phyloP scores from a whole-genome alignment of 148 eudicot species.

The Rhododendron ovatum region DNA sequence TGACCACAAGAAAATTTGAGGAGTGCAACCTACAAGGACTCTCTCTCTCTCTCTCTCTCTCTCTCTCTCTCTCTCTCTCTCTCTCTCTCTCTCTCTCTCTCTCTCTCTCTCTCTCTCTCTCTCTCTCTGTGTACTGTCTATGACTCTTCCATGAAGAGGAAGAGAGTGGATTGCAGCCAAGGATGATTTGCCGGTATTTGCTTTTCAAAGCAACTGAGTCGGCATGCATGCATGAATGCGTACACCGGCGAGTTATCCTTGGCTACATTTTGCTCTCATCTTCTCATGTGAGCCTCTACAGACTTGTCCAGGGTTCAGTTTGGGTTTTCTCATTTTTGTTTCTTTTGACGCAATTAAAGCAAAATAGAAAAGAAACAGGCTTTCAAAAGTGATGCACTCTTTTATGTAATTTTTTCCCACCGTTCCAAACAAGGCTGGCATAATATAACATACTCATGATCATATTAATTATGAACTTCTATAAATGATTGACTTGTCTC shows the following conservation, averaged over 20 bases:
- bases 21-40: neutral
- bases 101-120: neutral
- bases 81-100: too few relatives aligned
- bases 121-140: neutral
- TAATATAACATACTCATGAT: too few relatives aligned
- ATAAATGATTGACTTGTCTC: neutral
- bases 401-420: too few relatives aligned
- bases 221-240: neutral
- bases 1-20: neutral
- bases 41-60: neutral
- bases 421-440: neutral
- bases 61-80: neutral
- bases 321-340: neutral
- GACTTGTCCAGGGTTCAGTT: neutral
- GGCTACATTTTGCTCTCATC: conserved; percentile 3
- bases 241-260: neutral
- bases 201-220: neutral
- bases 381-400: neutral
- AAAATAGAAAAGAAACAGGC: neutral
- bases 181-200: conserved; percentile 7
- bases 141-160: neutral
- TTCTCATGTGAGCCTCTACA: conserved; percentile 2
- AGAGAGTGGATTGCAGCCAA: conserved; percentile 7
- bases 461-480: too few relatives aligned
- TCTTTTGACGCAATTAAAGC: neutral